Percentiles rank a stretch among this genome's conserved stretches.
phyloP scores from a whole-genome alignment of 257 asterid genomes.

The Rehmannia glutinosa region DNA sequence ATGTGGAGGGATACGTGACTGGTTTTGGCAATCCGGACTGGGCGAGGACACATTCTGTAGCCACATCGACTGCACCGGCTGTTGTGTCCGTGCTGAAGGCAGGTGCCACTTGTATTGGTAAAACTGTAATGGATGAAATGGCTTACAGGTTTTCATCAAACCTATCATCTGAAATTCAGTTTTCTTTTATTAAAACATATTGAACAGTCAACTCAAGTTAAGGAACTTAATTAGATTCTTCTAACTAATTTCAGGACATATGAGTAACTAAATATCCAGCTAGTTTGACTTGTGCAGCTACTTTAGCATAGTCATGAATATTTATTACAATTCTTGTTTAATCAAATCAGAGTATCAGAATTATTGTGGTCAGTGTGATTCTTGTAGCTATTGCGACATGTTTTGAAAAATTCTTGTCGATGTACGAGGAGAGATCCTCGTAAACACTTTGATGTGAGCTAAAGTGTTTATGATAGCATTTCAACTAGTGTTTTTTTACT shows the following conservation, averaged over 20 bases:
- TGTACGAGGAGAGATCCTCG: not conserved
- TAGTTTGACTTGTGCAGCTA: slow-evolving; percentile 13
- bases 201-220: too few relatives aligned
- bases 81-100: slow-evolving; percentile 59
- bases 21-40: slow-evolving; percentile 94
- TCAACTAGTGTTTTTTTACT: not conserved
- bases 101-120: slow-evolving; percentile 83
- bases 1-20: slow-evolving; percentile 68
- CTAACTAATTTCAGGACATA: not conserved
- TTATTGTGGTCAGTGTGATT: too few relatives aligned
- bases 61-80: slow-evolving; percentile 60
- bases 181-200: too few relatives aligned
- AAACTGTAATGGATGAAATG: slow-evolving; percentile 95
- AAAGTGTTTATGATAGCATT: not conserved
- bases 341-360: not conserved
- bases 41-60: slow-evolving; percentile 72
- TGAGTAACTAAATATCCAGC: not conserved
- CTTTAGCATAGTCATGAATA: slow-evolving; percentile 5
- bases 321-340: not conserved
- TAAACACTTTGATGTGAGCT: not conserved
- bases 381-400: not conserved
- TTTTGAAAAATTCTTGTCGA: not conserved
- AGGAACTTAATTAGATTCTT: too few relatives aligned
- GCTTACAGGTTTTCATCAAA: slow-evolving; percentile 74
- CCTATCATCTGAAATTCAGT: too few relatives aligned